Percentiles rank a stretch among this genome's conserved stretches.
Conservation (phyloP, 441 rosid species). For the Gossypium schwendimanii region DNA sequence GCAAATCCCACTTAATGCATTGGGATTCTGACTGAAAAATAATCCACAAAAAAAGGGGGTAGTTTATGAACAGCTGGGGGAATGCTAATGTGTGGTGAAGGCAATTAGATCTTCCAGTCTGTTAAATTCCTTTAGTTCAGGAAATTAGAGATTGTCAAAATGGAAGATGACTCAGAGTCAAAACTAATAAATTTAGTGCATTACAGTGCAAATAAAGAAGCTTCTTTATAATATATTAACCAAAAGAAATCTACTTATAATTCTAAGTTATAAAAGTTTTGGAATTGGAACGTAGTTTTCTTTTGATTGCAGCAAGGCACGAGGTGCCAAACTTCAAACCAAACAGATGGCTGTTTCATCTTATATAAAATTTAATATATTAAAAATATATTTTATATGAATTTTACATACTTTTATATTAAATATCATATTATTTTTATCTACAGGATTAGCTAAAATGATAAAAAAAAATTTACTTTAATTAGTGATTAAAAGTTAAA, state of each 20-base stretch:
- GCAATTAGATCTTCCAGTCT: conserved; percentile 32
- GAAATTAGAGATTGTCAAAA: not conserved
- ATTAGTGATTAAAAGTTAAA: too few species aligned
- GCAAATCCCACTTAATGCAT: conserved; percentile 19
- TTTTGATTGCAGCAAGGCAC: conserved; percentile 17
- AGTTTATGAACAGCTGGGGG: conserved; percentile 17
- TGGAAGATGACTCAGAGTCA: conserved; percentile 21
- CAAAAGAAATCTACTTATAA: not conserved
- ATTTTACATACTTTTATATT: not conserved
- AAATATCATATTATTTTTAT: not conserved
- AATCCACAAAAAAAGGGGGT: not conserved
- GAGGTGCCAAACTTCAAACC: conserved; percentile 19
- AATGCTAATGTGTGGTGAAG: conserved; percentile 5
- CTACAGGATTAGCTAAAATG: too few species aligned
- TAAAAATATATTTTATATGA: not conserved
- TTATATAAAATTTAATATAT: not conserved
- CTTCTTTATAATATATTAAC: conserved; percentile 18
- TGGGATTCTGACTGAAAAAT: conserved; percentile 17
- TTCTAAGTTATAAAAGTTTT: not conserved
- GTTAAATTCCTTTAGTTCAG: conserved; percentile 22
- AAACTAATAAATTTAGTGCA: conserved; percentile 13
- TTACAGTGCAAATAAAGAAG: conserved; percentile 20
- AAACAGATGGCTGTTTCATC: conserved; percentile 4
- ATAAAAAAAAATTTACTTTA: too few species aligned
- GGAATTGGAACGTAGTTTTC: conserved; percentile 27